phyloP scores from a whole-genome alignment of 306 rosid species.

The Malus fusca region DNA sequence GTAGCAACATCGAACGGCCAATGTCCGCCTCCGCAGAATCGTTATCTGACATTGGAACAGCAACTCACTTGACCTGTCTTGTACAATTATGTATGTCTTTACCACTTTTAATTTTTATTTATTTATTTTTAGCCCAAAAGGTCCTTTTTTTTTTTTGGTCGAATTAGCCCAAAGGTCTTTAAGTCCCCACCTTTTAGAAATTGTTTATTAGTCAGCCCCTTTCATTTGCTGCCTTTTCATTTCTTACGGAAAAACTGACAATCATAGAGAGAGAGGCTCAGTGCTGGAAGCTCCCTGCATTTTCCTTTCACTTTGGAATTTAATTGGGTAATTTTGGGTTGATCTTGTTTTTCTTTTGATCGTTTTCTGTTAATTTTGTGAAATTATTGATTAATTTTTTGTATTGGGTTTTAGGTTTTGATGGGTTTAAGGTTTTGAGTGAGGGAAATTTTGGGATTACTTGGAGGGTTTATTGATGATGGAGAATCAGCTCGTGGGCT shows the following conservation, averaged over 20 bases:
- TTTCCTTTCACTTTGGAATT: background rate
- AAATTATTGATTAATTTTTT: background rate
- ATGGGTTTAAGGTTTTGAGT: constrained; percentile 14
- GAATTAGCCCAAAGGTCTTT: background rate
- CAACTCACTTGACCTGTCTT: background rate
- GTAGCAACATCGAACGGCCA: background rate
- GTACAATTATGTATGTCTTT: background rate
- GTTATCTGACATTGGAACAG: background rate
- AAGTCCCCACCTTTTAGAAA: background rate
- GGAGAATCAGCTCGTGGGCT: constrained; percentile 46
- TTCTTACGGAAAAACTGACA: background rate
- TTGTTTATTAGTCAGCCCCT: background rate
- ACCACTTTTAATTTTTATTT: background rate
- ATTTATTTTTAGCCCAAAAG: background rate
- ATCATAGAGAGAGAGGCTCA: background rate
- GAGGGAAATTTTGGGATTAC: constrained; percentile 14
- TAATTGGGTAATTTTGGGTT: background rate
- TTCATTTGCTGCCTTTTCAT: background rate
- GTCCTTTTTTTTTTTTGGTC: too few species aligned
- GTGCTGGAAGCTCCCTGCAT: background rate
- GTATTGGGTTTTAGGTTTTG: background rate
- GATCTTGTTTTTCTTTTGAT: background rate
- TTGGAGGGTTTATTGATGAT: constrained; percentile 30
- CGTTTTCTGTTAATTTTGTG: background rate
- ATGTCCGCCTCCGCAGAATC: background rate